Base-by-base conservation (phyloP, 1,284 basidiomycete species). In the Ceratobasidium sp. region DNA sequence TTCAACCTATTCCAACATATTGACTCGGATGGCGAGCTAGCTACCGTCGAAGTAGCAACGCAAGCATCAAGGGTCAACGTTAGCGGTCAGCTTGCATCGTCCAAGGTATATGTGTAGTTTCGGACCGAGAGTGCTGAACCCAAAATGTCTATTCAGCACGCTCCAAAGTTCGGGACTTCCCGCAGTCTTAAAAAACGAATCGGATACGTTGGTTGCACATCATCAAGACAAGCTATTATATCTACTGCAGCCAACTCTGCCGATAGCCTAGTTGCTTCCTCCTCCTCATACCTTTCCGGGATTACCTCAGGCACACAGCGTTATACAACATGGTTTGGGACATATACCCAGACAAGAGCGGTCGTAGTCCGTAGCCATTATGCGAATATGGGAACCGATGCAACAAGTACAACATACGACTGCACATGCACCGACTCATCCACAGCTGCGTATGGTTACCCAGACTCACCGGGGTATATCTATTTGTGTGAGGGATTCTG, bases 401-500 rank as follows among this genome's bases (percentile, higher is more conserved):
- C 32, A 16, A 30, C 52, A 11, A 43, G 23, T 18, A 67, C 61
- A 8, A 44, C 61, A 3, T 66, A 64, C 26, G 62, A 66, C 44
- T 66, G 72, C 30, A 44, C 50, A 18, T 58, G 54, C 54, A 47
- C 47, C 1, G 23, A 32, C 11, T 16, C n/a, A 5, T 13, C 46
- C 9, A 49, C 26, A 13, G 46, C 6, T 23, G 52, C 52, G 2
- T 73, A 73, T 38, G 64, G 14, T n/a, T 73, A 70, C 21, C 73
- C 64, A 4, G 28, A 47, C 30, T 4, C 6, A 18, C 28, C 54
- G 35, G 64, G 73, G 2, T 18, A n/a, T 16, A 57, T 74, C 21
- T 73, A 69, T 49, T n/a, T 73, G 1, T 73, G 72, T 38, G 54
- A 30, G 6, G 64, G 50, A 13, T 73, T 73, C 32, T 73, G 73